Evolutionary conservation across 768 basidiomycete species (phyloP).

Genomic region (Russula compacta): DNA sequence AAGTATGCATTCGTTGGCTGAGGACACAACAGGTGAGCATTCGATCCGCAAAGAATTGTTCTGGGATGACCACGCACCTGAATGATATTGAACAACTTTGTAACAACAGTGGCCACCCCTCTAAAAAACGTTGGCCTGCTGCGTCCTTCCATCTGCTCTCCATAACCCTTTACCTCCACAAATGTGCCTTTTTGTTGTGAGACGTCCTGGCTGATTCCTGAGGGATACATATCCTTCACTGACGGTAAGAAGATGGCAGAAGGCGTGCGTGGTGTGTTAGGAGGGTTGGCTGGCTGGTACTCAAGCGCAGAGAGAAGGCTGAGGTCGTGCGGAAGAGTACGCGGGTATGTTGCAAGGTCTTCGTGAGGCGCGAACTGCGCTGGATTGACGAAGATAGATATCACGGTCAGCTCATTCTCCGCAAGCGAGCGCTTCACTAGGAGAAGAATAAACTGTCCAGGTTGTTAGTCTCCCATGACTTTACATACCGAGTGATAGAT

Average conservation of each 20-base stretch:
- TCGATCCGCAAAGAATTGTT: background rate
- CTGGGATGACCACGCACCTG: slow-evolving; percentile 46
- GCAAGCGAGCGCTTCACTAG: slow-evolving; percentile 68
- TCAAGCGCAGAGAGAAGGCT: slow-evolving; percentile 40
- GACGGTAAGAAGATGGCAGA: slow-evolving; percentile 75
- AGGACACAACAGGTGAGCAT: background rate
- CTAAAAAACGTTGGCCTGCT: slow-evolving; percentile 88
- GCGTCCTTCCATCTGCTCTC: slow-evolving; percentile 87
- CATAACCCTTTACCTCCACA: slow-evolving; percentile 84
- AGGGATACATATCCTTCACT: slow-evolving; percentile 85
- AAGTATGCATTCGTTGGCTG: slow-evolving; percentile 92
- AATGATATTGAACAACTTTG: slow-evolving; percentile 89
- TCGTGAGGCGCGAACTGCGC: slow-evolving; percentile 96
- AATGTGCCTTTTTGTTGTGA: slow-evolving; percentile 77
- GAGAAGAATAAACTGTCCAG: background rate
- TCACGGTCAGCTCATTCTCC: slow-evolving; percentile 76
- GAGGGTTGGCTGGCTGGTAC: slow-evolving; percentile 15
- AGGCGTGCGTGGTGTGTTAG: slow-evolving; percentile 32
- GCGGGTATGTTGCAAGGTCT: slow-evolving; percentile 85
- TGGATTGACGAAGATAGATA: slow-evolving; percentile 97
- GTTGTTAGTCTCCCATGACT: slow-evolving; percentile 1
- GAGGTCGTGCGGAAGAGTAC: slow-evolving; percentile 73
- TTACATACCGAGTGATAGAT: slow-evolving; percentile 74
- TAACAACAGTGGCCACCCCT: slow-evolving; percentile 91
- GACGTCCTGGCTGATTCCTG: slow-evolving; percentile 75